These are phyloP conservation scores for Jatropha curcas DNA, from an alignment of 345 rosid genomes.

Conservation along the genomic window DNA sequence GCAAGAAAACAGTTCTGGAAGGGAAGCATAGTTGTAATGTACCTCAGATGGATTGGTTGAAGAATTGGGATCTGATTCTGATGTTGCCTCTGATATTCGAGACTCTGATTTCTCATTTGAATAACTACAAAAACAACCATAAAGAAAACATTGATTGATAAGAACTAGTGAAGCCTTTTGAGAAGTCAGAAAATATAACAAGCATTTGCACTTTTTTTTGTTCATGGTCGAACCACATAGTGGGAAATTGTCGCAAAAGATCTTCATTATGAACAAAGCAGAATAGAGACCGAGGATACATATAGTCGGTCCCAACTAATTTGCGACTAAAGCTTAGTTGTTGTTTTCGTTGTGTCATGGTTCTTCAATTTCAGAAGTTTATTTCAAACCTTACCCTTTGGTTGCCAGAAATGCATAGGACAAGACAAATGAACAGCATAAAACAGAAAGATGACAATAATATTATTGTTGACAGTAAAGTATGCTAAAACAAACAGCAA, in stretches of 20 bases:
- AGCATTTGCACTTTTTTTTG: neutral
- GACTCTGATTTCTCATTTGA: slow-evolving; percentile 83
- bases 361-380: neutral
- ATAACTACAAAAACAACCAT: slow-evolving; percentile 42
- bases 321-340: too few species aligned
- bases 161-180: neutral
- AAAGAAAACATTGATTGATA: neutral
- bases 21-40: neutral
- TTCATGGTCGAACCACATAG: too few species aligned
- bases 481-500: neutral
- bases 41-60: slow-evolving; percentile 47
- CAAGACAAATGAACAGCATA: neutral
- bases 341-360: too few species aligned
- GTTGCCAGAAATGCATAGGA: neutral
- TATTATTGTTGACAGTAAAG: neutral
- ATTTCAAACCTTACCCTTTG: neutral
- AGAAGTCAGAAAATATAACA: neutral
- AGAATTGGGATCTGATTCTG: slow-evolving; percentile 46
- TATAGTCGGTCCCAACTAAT: too few species aligned
- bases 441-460: neutral
- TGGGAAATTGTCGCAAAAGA: too few species aligned
- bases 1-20: neutral
- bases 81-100: slow-evolving; percentile 38
- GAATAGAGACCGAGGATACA: too few species aligned
- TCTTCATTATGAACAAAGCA: too few species aligned